phyloP scores from a whole-genome alignment of 2,329 filamentous ascomycete genomes.

The Penicillium sp. region DNA sequence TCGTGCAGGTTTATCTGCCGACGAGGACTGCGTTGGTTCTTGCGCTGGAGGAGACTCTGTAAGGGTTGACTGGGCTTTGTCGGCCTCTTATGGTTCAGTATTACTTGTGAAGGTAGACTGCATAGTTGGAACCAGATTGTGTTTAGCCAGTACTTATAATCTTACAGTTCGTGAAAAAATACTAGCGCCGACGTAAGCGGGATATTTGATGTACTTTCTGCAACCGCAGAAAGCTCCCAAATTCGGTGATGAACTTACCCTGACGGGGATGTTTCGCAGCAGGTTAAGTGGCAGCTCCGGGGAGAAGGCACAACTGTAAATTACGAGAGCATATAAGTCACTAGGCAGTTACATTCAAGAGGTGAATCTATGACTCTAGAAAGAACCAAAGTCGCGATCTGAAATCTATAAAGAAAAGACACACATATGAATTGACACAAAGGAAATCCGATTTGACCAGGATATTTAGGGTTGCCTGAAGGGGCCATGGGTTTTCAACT shows the following conservation, averaged over 20 bases:
- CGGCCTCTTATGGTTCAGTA: slow-evolving; percentile 4
- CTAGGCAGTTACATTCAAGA: background rate
- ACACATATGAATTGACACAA: slow-evolving; percentile 1
- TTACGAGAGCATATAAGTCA: too few species aligned
- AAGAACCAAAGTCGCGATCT: too few species aligned
- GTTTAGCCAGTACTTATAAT: background rate
- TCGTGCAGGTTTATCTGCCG: slow-evolving; percentile 87
- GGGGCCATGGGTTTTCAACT: slow-evolving; percentile 39
- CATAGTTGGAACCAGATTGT: background rate
- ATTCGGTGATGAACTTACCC: background rate
- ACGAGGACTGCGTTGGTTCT: slow-evolving; percentile 74
- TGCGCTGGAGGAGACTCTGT: slow-evolving; percentile 50
- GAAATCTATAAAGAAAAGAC: background rate
- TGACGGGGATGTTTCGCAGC: background rate
- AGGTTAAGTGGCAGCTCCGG: too few species aligned
- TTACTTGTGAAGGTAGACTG: background rate
- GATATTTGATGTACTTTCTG: background rate
- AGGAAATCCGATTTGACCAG: slow-evolving; percentile 27
- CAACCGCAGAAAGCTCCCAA: background rate
- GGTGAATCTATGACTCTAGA: background rate
- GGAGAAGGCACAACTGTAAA: too few species aligned
- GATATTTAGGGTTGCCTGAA: slow-evolving; percentile 33
- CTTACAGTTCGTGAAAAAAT: background rate
- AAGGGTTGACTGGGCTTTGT: background rate
- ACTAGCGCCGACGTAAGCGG: background rate